These are phyloP conservation scores for Trichoderma parareesei DNA, from an alignment of 495 filamentous ascomycete genomes.

Conservation along the genomic window DNA sequence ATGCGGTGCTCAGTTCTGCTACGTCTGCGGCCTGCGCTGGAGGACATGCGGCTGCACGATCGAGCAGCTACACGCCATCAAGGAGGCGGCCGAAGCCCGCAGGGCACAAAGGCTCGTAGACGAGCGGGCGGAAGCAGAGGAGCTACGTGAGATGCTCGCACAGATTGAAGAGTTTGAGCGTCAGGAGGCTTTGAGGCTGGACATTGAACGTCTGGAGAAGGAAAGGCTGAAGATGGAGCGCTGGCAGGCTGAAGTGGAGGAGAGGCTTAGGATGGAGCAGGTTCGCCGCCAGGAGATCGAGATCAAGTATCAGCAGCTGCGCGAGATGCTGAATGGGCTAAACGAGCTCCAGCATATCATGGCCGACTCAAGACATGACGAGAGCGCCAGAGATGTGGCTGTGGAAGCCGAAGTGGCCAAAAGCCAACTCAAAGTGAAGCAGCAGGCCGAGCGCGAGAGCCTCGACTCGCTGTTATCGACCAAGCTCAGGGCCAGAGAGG, in stretches of 20 bases:
- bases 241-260: constrained; percentile 16
- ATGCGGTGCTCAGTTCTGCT: constrained; percentile 45
- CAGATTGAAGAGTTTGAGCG: constrained; percentile 30
- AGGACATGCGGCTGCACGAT: constrained; percentile 29
- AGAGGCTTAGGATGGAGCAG: constrained; percentile 23
- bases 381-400: constrained; percentile 13
- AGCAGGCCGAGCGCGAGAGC: constrained; percentile 20
- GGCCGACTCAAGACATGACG: constrained; percentile 16
- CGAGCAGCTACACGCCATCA: constrained; percentile 22
- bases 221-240: constrained; percentile 22
- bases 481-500: constrained; percentile 15
- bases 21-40: constrained; percentile 36
- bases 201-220: constrained; percentile 22
- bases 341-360: constrained; percentile 19
- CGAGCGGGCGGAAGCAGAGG: constrained; percentile 23
- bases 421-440: constrained; percentile 16
- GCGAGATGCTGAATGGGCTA: constrained; percentile 19
- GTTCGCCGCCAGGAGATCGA: constrained; percentile 20
- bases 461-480: neutral
- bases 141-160: constrained; percentile 24
- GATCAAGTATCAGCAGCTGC: constrained; percentile 21
- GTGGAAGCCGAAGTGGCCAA: constrained; percentile 8
- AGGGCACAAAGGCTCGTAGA: neutral
- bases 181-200: constrained; percentile 26
- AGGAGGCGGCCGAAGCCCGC: constrained; percentile 17